Evolutionary conservation across 1,284 basidiomycete species (phyloP).

Genomic region (Cutaneotrichosporon sp.): DNA sequence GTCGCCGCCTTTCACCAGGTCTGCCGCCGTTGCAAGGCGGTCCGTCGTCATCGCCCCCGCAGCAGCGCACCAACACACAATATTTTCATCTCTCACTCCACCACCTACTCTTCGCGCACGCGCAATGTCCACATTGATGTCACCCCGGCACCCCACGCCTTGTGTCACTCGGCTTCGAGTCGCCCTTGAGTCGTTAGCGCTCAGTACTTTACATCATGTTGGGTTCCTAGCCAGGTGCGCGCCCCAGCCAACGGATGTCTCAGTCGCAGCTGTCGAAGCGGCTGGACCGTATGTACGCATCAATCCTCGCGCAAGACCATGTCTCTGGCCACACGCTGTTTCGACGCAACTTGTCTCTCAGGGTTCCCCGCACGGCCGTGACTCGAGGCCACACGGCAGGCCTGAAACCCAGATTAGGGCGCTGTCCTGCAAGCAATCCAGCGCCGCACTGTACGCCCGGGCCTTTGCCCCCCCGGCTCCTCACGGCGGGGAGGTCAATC

Average conservation of each 20-base stretch:
- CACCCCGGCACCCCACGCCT: too few relatives aligned
- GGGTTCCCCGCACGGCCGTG: conserved; percentile 13
- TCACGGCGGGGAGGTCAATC: conserved; percentile 17
- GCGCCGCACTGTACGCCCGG: conserved; percentile 14
- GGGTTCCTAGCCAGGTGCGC: conserved; percentile 10
- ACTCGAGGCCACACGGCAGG: conserved; percentile 15
- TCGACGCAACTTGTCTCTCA: conserved; percentile 11
- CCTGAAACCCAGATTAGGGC: conserved; percentile 28
- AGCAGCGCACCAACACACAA: too few relatives aligned
- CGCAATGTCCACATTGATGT: too few relatives aligned
- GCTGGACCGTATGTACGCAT: conserved; percentile 2
- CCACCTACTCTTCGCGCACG: too few relatives aligned
- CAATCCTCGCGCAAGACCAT: conserved; percentile 19
- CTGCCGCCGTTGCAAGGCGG: too few relatives aligned
- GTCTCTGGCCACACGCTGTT: conserved; percentile 16
- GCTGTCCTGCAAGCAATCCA: neutral
- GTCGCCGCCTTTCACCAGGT: too few relatives aligned
- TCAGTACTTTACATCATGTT: conserved; percentile 70
- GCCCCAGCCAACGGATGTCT: conserved; percentile 1
- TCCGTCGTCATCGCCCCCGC: too few relatives aligned
- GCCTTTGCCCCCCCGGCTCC: conserved; percentile 24
- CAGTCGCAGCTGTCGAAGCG: neutral
- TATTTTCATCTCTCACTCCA: too few relatives aligned
- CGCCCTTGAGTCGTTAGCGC: conserved; percentile 11
- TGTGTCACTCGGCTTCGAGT: neutral